These are phyloP conservation scores for Auriscalpium microsporum DNA, from an alignment of 768 basidiomycete species.

Conservation along the genomic window DNA sequence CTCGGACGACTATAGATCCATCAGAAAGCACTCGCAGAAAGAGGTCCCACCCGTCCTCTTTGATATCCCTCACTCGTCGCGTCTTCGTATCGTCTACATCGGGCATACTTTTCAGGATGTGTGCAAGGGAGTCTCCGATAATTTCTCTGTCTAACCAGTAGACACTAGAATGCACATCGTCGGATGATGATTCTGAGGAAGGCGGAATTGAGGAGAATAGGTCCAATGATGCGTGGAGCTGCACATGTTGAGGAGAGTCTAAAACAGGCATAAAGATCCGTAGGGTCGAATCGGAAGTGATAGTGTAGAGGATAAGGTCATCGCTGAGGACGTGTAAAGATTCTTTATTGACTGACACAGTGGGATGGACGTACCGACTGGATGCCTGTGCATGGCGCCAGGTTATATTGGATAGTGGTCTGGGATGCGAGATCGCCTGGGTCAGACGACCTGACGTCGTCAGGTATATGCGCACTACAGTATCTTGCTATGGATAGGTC, in stretches of 20 bases:
- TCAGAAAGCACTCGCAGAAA: conserved; percentile 67
- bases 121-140: conserved; percentile 39
- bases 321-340: conserved; percentile 36
- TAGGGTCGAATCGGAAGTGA: conserved; percentile 73
- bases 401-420: conserved; percentile 56
- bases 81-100: conserved; percentile 37
- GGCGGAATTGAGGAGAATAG: conserved; percentile 50
- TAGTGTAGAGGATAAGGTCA: conserved; percentile 73
- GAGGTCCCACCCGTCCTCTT: conserved; percentile 69
- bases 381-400: conserved; percentile 70
- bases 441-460: conserved; percentile 64
- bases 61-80: conserved; percentile 50
- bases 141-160: conserved; percentile 66
- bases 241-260: conserved; percentile 76
- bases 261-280: conserved; percentile 84
- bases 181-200: conserved; percentile 23
- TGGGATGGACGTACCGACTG: conserved; percentile 43
- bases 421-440: conserved; percentile 65
- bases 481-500: conserved; percentile 38
- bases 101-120: conserved; percentile 26
- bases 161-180: conserved; percentile 37
- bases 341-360: neutral
- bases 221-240: conserved; percentile 77
- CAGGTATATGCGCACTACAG: conserved; percentile 54
- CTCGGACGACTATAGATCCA: conserved; percentile 66